Percentiles rank a stretch among this genome's conserved stretches.
These are phyloP conservation scores for Hirschfeldia incana DNA, from an alignment of 345 rosid genomes.

Conservation along the genomic window DNA sequence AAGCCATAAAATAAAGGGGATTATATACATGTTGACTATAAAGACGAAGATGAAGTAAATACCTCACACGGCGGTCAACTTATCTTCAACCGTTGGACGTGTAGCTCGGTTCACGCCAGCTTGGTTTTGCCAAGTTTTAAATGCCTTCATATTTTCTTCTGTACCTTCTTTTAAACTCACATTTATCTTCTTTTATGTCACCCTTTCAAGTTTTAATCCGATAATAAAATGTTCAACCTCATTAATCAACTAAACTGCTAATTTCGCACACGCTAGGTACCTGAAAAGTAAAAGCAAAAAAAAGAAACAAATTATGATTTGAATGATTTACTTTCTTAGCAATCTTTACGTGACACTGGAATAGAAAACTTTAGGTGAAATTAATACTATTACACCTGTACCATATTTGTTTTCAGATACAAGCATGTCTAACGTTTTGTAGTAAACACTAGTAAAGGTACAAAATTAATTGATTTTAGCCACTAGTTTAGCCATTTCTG, in stretches of 20 bases:
- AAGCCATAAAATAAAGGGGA: background rate
- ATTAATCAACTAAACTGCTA: background rate
- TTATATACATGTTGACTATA: conserved; percentile 2
- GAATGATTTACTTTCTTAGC: background rate
- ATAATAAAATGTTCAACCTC: background rate
- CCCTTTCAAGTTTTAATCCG: background rate
- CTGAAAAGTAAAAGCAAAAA: conserved; percentile 29
- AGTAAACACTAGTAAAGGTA: background rate
- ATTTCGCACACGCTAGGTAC: conserved; percentile 19
- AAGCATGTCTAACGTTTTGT: background rate
- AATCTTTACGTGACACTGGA: conserved; percentile 26
- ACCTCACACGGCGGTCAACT: conserved; percentile 18
- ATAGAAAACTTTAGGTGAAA: conserved; percentile 17
- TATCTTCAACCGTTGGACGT: conserved; percentile 41
- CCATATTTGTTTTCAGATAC: background rate
- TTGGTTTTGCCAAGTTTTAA: background rate
- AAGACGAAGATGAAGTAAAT: conserved; percentile 7
- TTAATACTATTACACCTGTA: conserved; percentile 17
- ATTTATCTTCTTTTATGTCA: background rate
- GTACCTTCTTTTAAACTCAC: background rate
- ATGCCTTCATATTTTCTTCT: background rate
- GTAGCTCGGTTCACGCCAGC: conserved; percentile 3
- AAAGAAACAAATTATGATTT: background rate
- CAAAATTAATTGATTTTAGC: background rate
- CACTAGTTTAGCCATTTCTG: background rate